phyloP scores from a whole-genome alignment of 2,329 filamentous ascomycete genomes.

The Fusarium austroafricanum region DNA sequence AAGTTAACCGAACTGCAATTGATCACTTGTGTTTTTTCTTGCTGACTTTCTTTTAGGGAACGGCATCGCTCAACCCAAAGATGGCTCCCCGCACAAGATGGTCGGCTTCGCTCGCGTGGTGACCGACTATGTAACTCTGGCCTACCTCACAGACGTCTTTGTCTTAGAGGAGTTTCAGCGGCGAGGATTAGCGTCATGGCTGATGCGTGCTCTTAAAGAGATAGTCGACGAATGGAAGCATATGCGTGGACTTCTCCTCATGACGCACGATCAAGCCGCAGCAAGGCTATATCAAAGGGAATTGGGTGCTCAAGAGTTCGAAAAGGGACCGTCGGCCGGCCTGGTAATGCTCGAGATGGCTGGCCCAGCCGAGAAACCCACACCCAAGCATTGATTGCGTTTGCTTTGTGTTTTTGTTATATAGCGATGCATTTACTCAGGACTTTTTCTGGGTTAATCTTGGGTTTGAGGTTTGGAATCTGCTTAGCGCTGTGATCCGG shows the following conservation, averaged over 20 bases:
- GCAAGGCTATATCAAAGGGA: conserved; percentile 61
- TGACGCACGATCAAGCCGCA: conserved; percentile 58
- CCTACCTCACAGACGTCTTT: conserved; percentile 76
- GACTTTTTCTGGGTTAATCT: conserved; percentile 19
- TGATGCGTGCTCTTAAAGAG: conserved; percentile 71
- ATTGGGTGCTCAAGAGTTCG: conserved; percentile 59
- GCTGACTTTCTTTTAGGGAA: conserved; percentile 49
- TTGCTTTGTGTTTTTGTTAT: conserved; percentile 28
- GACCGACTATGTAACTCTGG: conserved; percentile 76
- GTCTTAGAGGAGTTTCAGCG: conserved; percentile 69
- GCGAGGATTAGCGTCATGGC: conserved; percentile 72
- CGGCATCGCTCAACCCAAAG: conserved; percentile 47
- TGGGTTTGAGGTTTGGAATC: conserved; percentile 23
- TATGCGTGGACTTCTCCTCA: conserved; percentile 69
- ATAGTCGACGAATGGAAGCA: conserved; percentile 66
- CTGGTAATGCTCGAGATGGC: conserved; percentile 57
- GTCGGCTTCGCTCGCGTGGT: conserved; percentile 65
- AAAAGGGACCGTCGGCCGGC: conserved; percentile 55
- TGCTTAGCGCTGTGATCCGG: conserved; percentile 46
- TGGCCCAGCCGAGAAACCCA: conserved; percentile 51
- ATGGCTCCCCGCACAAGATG: conserved; percentile 51
- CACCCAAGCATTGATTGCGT: conserved; percentile 47
- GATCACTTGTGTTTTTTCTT: background rate
- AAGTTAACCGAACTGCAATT: conserved; percentile 15
- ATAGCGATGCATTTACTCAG: conserved; percentile 36